Base-by-base conservation (phyloP, 352 stramenopile genomes). In the Porosira glacialis region DNA sequence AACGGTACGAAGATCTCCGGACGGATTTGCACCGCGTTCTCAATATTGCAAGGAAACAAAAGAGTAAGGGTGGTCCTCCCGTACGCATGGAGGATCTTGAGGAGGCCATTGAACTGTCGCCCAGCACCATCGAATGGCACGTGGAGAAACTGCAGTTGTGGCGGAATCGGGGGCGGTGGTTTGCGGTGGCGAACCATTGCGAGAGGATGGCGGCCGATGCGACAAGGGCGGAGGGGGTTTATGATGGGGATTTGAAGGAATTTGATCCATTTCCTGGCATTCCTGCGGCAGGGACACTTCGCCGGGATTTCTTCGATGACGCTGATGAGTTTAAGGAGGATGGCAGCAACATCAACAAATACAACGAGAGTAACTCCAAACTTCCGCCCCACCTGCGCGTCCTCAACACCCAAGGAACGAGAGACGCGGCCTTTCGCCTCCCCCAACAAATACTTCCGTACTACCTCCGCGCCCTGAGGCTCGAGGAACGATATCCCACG, bases 401-500 rank as follows among this genome's bases (percentile, higher is more conserved):
- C 57, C 48, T 78, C 15, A 78, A 49, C 38, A 60, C 69, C 7
- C 72, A 78, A 47, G 69, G 60, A 38, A 56, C 70, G 30, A 70
- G 69, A 15, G 69, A 78, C 39, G 69, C 60, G 13, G 61, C 70
- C 15, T 53, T 77, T 63, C 55, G 83, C 38, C 28, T 91, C 11
- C 81, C 79, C n/a, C 59, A 66, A 50, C 50, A 56, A 8, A 65
- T 89, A 24, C 51, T 81, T 21, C 76, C 57, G 6, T 59, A 74
- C 17, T 91, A 89, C 58, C n/a, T 87, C 1, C 51, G 85, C 31
- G 64, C 80, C 0, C 59, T 91, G 49, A 70, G 85, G n/a, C 59
- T 91, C 3, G 78, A 91, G 59, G 85, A 91, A 63, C 39, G 75
- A 31, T 89, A 89, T 56, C 69, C 66, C 13, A 65, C 72, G 19